Conservation (phyloP, 1,284 basidiomycete species). For the Tilletia setariae region DNA sequence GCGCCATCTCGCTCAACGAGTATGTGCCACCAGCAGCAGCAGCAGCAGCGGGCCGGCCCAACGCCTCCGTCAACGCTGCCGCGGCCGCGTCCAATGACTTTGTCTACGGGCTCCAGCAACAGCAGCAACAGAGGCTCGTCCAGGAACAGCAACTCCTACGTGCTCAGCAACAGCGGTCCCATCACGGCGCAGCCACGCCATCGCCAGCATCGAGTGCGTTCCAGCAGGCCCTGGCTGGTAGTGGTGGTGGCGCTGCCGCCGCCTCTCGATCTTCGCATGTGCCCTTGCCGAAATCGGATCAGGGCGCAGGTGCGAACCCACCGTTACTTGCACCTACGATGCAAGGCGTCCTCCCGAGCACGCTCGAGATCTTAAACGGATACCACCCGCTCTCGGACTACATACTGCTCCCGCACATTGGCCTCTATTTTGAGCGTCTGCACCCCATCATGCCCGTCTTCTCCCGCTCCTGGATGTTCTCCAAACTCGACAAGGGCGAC, state of each 20-base stretch:
- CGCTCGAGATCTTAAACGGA: constrained; percentile 21
- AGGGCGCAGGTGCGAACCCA: constrained; percentile 25
- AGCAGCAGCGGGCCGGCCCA: too few species aligned
- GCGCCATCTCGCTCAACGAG: too few species aligned
- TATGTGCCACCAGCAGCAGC: too few species aligned
- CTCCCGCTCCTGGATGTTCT: constrained; percentile 41
- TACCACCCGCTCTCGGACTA: constrained; percentile 39
- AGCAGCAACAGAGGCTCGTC: neutral
- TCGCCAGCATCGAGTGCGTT: too few species aligned
- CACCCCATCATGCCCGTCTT: constrained; percentile 52
- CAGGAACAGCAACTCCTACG: neutral
- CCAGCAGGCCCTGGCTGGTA: neutral
- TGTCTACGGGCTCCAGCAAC: neutral
- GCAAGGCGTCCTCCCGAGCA: constrained; percentile 15
- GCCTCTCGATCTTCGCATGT: constrained; percentile 22
- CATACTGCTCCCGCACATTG: constrained; percentile 43
- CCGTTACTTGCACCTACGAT: constrained; percentile 8
- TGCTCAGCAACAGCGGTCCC: neutral
- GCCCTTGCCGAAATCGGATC: too few species aligned
- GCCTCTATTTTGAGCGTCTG: constrained; percentile 49
- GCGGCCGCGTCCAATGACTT: neutral
- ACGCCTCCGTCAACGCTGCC: neutral
- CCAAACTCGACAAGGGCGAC: constrained; percentile 40
- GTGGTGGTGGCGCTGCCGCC: constrained; percentile 8
- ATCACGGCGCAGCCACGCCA: too few species aligned